phyloP scores from a whole-genome alignment of 2,329 filamentous ascomycete species.

The Diaporthe destruens region DNA sequence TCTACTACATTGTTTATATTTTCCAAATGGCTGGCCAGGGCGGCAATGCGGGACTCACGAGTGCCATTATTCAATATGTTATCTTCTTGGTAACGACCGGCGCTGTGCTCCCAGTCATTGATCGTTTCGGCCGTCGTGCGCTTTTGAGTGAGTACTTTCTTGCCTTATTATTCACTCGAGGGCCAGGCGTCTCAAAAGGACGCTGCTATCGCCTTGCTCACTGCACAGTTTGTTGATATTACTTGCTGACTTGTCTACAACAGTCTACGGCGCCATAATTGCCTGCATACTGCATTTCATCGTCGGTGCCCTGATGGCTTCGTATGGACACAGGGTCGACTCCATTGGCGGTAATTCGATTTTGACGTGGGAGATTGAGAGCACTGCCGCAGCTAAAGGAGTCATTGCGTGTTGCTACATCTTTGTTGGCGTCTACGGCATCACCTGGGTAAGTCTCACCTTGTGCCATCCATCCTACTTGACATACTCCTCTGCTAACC shows the following conservation, averaged over 20 bases:
- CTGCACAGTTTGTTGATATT: too few species aligned
- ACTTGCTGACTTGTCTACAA: neutral
- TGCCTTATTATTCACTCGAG: neutral
- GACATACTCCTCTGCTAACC: neutral
- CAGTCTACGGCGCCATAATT: slow-evolving; percentile 57
- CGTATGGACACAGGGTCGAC: slow-evolving; percentile 58
- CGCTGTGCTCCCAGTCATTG: slow-evolving; percentile 62
- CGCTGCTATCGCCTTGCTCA: neutral
- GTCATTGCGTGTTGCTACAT: slow-evolving; percentile 64
- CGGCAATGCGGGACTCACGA: slow-evolving; percentile 55
- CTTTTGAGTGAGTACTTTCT: slow-evolving; percentile 50
- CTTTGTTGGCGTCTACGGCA: slow-evolving; percentile 55
- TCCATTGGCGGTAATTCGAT: slow-evolving; percentile 58
- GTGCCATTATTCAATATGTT: slow-evolving; percentile 67
- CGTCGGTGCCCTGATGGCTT: slow-evolving; percentile 63
- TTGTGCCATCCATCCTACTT: neutral
- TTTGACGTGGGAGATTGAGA: slow-evolving; percentile 60
- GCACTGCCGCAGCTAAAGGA: slow-evolving; percentile 58
- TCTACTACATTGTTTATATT: slow-evolving; percentile 73
- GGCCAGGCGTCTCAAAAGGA: too few species aligned
- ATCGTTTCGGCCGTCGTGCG: slow-evolving; percentile 61
- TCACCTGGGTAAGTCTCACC: slow-evolving; percentile 48
- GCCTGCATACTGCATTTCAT: slow-evolving; percentile 62
- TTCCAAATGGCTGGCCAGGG: slow-evolving; percentile 55
- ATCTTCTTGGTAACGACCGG: slow-evolving; percentile 67